Conservation (phyloP, 2,329 filamentous ascomycete genomes). For the Penicillium sp. region DNA sequence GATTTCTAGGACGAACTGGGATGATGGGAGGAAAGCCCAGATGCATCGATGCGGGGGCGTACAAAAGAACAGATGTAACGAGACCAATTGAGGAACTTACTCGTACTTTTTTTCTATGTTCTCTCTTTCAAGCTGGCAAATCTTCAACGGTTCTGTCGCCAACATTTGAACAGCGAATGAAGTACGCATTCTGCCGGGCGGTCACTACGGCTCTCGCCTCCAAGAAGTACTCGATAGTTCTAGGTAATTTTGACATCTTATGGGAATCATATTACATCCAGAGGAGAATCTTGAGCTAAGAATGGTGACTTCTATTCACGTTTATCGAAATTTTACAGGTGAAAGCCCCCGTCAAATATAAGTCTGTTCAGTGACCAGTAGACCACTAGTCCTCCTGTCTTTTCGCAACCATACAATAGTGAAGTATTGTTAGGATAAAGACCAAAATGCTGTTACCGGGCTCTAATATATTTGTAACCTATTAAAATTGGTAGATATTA, state of each 20-base stretch:
- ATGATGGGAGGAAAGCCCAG: background rate
- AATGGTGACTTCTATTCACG: too few relatives aligned
- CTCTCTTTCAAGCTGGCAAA: constrained; percentile 15
- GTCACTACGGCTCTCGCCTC: constrained; percentile 4
- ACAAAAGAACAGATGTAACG: constrained; percentile 5
- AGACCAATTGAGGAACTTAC: constrained; percentile 18
- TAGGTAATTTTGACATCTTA: background rate
- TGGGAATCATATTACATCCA: background rate
- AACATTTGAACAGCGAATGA: constrained; percentile 24
- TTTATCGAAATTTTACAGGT: too few relatives aligned
- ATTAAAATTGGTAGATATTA: too few relatives aligned
- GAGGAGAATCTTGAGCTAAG: too few relatives aligned
- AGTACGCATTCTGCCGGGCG: constrained; percentile 30
- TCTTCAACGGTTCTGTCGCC: constrained; percentile 15
- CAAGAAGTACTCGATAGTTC: background rate
- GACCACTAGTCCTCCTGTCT: too few relatives aligned
- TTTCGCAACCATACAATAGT: too few relatives aligned
- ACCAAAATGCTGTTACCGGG: too few relatives aligned
- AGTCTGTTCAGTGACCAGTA: too few relatives aligned
- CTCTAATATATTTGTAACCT: too few relatives aligned
- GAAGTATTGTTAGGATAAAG: too few relatives aligned
- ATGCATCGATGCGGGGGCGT: constrained; percentile 1
- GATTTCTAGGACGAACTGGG: background rate
- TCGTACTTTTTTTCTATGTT: constrained; percentile 19
- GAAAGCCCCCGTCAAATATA: too few relatives aligned